These are phyloP conservation scores for Mesotaenium endlicherianum DNA, from an alignment of 139 green algal genomes.

Conservation along the genomic window DNA sequence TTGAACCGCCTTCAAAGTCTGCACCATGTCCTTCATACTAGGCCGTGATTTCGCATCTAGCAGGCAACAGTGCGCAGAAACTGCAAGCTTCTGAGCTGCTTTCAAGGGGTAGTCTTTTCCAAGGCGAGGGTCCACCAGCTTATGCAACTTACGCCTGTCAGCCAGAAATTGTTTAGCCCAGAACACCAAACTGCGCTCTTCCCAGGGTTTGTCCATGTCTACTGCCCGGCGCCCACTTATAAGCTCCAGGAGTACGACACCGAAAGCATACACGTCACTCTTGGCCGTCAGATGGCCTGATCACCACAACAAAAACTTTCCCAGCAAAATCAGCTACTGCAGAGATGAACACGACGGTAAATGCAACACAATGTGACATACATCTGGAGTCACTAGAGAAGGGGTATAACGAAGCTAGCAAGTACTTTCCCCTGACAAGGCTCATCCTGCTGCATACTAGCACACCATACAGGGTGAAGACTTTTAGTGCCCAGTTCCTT, in stretches of 20 bases:
- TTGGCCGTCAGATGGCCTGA: constrained; percentile 58
- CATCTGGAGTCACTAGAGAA: no score
- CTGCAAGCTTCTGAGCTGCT: constrained; percentile 27
- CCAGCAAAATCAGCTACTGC: background rate
- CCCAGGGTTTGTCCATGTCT: constrained; percentile 3
- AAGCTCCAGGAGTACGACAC: constrained; percentile 65
- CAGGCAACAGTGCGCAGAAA: constrained; percentile 31
- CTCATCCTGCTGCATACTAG: no score
- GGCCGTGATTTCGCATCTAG: constrained; percentile 26
- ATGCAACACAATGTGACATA: background rate
- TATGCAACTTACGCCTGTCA: constrained; percentile 11
- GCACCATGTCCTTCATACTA: constrained; percentile 36
- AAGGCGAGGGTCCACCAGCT: constrained; percentile 34
- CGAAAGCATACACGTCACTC: constrained; percentile 60
- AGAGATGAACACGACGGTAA: background rate
- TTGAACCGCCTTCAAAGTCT: constrained; percentile 30
- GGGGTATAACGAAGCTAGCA: no score
- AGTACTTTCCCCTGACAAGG: no score
- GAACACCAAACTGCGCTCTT: constrained; percentile 7
- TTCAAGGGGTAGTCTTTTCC: constrained; percentile 20
- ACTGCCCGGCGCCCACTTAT: constrained; percentile 46
- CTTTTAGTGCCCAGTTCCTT: no score
- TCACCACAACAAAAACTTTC: background rate
- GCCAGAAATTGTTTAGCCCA: background rate
- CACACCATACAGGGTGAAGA: no score